These are phyloP conservation scores for Monascus purpureus DNA, from an alignment of 495 filamentous ascomycete species.

Conservation along the genomic window DNA sequence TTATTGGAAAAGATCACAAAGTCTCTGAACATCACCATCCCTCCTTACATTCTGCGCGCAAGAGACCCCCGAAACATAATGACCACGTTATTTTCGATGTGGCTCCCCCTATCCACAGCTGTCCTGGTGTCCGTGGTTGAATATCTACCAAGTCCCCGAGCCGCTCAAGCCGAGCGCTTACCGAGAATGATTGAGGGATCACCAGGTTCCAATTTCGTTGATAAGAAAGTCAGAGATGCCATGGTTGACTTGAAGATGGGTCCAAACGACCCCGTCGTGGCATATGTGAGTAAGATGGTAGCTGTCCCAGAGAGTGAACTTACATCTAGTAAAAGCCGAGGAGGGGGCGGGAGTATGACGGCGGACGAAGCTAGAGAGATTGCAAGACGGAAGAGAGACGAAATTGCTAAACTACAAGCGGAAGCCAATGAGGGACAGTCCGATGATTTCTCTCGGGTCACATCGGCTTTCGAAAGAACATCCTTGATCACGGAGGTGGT, in stretches of 20 bases:
- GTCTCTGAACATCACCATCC: slow-evolving; percentile 70
- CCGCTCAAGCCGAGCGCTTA: slow-evolving; percentile 71
- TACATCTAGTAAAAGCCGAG: slow-evolving; percentile 55
- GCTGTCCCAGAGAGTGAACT: slow-evolving; percentile 86
- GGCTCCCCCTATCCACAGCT: slow-evolving; percentile 89
- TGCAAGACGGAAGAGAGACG: slow-evolving; percentile 75
- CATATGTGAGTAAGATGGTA: slow-evolving; percentile 98
- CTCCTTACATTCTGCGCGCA: slow-evolving; percentile 70
- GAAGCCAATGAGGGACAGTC: slow-evolving; percentile 30
- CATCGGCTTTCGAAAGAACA: slow-evolving; percentile 38
- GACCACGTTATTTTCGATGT: slow-evolving; percentile 71
- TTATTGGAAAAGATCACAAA: slow-evolving; percentile 92
- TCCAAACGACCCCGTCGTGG: slow-evolving; percentile 64
- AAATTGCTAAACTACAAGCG: slow-evolving; percentile 65
- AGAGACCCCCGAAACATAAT: slow-evolving; percentile 73
- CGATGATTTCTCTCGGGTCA: slow-evolving; percentile 30
- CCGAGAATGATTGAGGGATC: slow-evolving; percentile 68
- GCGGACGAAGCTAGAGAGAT: slow-evolving; percentile 82
- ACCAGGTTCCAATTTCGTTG: slow-evolving; percentile 58
- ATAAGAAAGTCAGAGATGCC: slow-evolving; percentile 53
- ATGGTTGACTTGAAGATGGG: slow-evolving; percentile 65
- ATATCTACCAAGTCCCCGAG: slow-evolving; percentile 71
- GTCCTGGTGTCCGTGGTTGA: slow-evolving; percentile 87
- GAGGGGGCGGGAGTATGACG: slow-evolving; percentile 46
- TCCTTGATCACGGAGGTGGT: slow-evolving; percentile 28